Conservation (phyloP, 495 filamentous ascomycete genomes). For the Recurvomyces mirabilis region DNA sequence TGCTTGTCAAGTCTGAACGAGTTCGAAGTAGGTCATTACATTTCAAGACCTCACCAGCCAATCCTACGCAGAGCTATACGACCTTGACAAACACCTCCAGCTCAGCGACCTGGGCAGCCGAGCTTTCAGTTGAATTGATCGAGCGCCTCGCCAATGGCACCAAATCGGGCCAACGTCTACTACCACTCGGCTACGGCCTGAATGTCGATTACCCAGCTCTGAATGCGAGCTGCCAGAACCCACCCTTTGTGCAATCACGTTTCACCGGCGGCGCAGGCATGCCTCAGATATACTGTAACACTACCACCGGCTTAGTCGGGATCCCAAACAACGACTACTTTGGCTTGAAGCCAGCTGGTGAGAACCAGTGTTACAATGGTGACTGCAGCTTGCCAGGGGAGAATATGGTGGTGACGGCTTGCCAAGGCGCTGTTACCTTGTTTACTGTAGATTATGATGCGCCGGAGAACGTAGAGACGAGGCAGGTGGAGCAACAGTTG, state of each 20-base stretch:
- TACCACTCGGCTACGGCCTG: not conserved
- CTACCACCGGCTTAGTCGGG: not conserved
- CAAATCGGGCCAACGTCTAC: not conserved
- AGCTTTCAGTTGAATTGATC: not conserved
- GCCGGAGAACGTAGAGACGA: too few species aligned
- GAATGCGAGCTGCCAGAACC: not conserved
- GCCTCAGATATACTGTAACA: not conserved
- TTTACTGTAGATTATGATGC: not conserved
- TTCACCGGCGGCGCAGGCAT: not conserved
- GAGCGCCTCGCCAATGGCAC: not conserved
- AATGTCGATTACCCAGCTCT: not conserved
- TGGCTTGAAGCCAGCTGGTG: not conserved
- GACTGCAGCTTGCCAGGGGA: not conserved
- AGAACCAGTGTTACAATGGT: not conserved
- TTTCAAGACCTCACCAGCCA: too few species aligned
- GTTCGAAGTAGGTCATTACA: too few species aligned
- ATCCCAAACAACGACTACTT: not conserved
- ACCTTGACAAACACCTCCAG: too few species aligned
- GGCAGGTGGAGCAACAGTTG: too few species aligned
- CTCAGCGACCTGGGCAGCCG: too few species aligned
- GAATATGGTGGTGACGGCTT: not conserved
- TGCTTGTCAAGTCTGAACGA: too few species aligned
- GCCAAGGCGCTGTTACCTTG: not conserved
- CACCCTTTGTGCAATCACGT: not conserved
- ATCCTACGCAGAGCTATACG: too few species aligned